Evolutionary conservation across 768 basidiomycete genomes (phyloP), one percentile per base, ranked within the genome.

Genomic region (Boletus rufocinnamomeus): DNA sequence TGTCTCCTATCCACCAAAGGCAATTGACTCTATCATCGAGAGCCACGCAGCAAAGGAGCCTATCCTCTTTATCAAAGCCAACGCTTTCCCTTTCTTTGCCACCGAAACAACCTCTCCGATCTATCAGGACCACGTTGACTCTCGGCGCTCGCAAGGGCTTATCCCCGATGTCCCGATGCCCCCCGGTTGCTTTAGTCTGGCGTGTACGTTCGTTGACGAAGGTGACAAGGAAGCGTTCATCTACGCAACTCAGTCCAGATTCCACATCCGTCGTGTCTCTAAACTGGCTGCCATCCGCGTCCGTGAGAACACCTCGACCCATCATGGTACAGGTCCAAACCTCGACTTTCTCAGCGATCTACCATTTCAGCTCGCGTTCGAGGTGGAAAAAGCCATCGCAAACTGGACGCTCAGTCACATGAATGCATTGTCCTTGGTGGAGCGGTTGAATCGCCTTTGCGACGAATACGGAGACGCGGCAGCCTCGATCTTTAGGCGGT

Each of bases 281-380:
- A 41, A 8, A 37, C 50, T 35, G 3, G 14, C 25, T 32, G 41
- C 62, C 4, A 52, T 76, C 27, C 56, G 1, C 8, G 45, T 76
- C 19, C 51, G 62, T 41, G 41, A 66, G 23, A 54, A 68, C 56
- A 50, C 28, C 23, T 60, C 65, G 37, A 47, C 56, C 28, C 32
- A 32, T 11, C 25, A 48, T 9, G 48, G 44, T 34, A 40, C 64
- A 13, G 9, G 59, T 10, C 40, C 19, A 25, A 28, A 48, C 16
- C 59, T 78, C 21, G 60, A 69, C 23, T 49, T 72, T 47, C 64
- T 79, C 40, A 21, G 45, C 3, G 52, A 59, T 1, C 46, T 78
- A 6, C 65, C 69, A 5, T 77, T 77, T 45, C 63, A 66, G 34
- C 66, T 78, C 17, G 77, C 73, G 16, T 78, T 77, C 47, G 75